A percentile compares a stretch with the other conserved stretches of the same genome.
Conservation (phyloP, 2,329 filamentous ascomycete species). For the Lachnellula willkommii region DNA sequence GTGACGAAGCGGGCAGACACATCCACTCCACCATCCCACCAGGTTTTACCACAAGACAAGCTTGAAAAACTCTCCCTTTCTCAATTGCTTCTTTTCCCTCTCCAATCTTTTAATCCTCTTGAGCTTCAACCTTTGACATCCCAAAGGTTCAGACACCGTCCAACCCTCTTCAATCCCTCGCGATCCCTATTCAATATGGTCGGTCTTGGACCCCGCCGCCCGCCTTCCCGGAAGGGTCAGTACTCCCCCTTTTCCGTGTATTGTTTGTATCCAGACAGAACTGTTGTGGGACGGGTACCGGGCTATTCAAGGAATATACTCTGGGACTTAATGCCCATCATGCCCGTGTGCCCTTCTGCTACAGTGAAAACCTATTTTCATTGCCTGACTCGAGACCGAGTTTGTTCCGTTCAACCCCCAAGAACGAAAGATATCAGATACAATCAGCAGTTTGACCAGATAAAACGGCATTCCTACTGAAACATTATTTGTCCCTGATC, state of each 20-base stretch:
- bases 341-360: no score
- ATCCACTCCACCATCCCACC: not conserved
- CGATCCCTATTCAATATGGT: slow-evolving; percentile 45
- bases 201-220: slow-evolving; percentile 55
- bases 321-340: not conserved
- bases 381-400: no score
- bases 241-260: not conserved
- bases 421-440: not conserved
- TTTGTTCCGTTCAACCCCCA: not conserved
- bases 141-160: not conserved
- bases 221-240: slow-evolving; percentile 66
- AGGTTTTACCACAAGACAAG: not conserved
- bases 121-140: not conserved
- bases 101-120: not conserved
- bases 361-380: no score
- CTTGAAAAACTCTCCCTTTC: not conserved
- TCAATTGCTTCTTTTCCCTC: not conserved
- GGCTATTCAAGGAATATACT: not conserved
- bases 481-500: no score
- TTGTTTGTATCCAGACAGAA: not conserved
- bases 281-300: not conserved
- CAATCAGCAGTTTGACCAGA: not conserved
- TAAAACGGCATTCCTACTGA: not conserved
- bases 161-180: not conserved
- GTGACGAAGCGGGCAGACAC: not conserved